Evolutionary conservation across 352 stramenopile genomes (phyloP), one percentile per base, ranked within the genome.

Genomic region (Peronospora destructor): DNA sequence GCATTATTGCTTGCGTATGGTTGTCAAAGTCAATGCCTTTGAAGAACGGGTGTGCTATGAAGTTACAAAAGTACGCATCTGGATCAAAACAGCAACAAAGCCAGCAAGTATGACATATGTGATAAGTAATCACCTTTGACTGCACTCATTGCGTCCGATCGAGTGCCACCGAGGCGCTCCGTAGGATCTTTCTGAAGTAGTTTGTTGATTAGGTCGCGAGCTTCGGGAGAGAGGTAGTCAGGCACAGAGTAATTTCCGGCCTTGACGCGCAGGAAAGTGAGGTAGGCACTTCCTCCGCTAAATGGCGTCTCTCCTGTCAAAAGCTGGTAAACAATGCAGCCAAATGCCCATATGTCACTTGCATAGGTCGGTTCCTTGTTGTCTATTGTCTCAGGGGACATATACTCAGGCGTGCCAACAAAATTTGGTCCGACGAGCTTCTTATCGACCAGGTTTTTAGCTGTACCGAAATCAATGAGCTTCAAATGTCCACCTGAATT

Each of bases 321-420:
- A 17, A 94, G 56, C 45, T 94, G 83, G 42, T 80, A 90, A 2
- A 74, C 30, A 12, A 94, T 86, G 59, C 79, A 91, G 0, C 83
- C 83, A 12, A 94, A 56, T 1, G 83, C 76, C 83, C 83, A 94
- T 19, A 87, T 55, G 38, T 94, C 83, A 26, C 64, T 82, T 25
- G 73, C 72, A 17, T 53, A 56, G 5, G 64, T 79, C 10, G 74
- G 71, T 1, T 83, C 53, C 45, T 91, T 84, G 53, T 91, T 91
- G 52, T 89, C 73, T 21, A 94, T 84, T 17, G 80, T 88, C 57
- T 94, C 83, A 3, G 83, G 83, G 4, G 83, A 58, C 83, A 94
- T 94, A 55, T 94, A 94, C 66, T 94, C 83, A 21, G 83, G 83
- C 8, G 83, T 93, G 11, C 83, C 83, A n/a, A 94, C 83, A 50